Base-by-base conservation (phyloP, 1,139 yeast species). In the Yamadazyma friedrichii region DNA sequence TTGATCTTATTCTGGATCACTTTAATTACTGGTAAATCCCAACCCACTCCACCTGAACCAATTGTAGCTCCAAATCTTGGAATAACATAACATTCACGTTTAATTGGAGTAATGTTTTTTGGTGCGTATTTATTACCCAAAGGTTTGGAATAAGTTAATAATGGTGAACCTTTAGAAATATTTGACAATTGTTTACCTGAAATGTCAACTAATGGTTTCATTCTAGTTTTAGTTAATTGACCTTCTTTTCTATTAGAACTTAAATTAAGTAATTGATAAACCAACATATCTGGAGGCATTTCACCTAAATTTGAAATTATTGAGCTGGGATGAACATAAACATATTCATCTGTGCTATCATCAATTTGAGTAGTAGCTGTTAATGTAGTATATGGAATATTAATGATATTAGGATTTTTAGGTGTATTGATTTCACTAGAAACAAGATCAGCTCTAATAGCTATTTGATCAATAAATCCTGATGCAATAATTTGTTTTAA, bases 401-500 rank as follows among this genome's bases (percentile, higher is more conserved):
- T 76, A 41, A 74, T 74, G 37, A 87, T 73, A 32, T 73, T 74
- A 13, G 84, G 71, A 42, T 76, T 82, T 54, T 81, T 82, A 1
- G 83, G 67, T 3, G 83, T 61, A 33, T 64, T 69, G 10, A 79
- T 70, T 31, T 85, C 95, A 0, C 81, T 66, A n/a, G 87, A 81
- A 9, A 83, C 65, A 26, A 82, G 52, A 55, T 89, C 97, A 0
- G 88, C 93, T 47, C 98, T 72, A 11, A 88, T 77, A 1, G 96
- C 95, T 15, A 93, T 77, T 56, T 88, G 96, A 59, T 94, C 98
- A 37, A 93, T 73, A 54, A 88, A 94, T 0, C 98, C 98, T 0
- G 97, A 84, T 2, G 96, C 80, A 9, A 93, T 70, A 82, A 94
- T 91, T 61, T 94, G 98, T 56, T 89, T 91, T 49, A 94, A 65